Evolutionary conservation across 2,329 filamentous ascomycete species (phyloP).

Genomic region (Fusarium proliferatum): DNA sequence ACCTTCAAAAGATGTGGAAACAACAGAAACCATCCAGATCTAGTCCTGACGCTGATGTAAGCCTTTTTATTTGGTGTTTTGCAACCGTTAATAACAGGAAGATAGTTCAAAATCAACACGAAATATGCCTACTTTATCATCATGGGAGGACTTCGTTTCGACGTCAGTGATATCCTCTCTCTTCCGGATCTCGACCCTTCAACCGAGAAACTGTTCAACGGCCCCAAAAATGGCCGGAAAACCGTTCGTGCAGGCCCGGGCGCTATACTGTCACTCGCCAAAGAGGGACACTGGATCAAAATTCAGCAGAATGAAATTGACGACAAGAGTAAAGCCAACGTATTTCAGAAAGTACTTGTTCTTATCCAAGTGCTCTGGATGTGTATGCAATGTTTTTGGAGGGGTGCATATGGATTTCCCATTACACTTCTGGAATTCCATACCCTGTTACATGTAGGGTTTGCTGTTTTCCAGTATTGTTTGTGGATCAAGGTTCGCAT

Average conservation of each 20-base stretch:
- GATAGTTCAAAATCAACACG: background rate
- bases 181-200: background rate
- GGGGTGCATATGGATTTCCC: background rate
- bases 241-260: background rate
- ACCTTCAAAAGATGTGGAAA: background rate
- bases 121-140: background rate
- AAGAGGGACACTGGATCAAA: background rate
- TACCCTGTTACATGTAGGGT: background rate
- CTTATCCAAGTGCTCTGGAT: conserved; percentile 2
- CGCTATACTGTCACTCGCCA: background rate
- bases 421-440: background rate
- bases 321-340: background rate
- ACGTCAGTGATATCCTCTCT: background rate
- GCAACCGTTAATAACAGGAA: rapidly evolving
- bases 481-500: background rate
- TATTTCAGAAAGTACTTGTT: background rate
- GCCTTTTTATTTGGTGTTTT: no score
- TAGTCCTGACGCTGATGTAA: background rate
- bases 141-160: conserved; percentile 2
- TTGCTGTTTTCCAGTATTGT: background rate
- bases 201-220: rapidly evolving
- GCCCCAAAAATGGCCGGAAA: background rate
- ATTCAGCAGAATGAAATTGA: background rate
- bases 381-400: background rate
- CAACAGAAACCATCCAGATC: background rate